A percentile compares a stretch with the other conserved stretches of the same genome.
Evolutionary conservation across 179 eudicot genomes (phyloP).

Genomic region (Nepenthes alata): DNA sequence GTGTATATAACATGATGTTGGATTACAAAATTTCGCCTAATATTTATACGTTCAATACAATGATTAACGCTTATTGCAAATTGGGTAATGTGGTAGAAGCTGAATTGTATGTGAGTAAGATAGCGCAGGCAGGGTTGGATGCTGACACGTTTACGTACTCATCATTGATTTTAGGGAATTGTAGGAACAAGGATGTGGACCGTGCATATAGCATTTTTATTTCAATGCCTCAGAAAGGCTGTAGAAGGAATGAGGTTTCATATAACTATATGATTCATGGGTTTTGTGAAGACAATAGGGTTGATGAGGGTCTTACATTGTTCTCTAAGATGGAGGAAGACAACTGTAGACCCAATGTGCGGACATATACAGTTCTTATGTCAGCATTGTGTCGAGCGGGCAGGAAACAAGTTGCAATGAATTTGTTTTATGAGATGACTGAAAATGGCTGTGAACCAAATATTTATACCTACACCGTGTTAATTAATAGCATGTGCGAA

Average conservation of each 20-base stretch:
- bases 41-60: constrained; percentile 46
- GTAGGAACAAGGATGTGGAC: constrained; percentile 45
- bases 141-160: constrained; percentile 57
- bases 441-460: constrained; percentile 46
- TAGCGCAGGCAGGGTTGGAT: constrained; percentile 33
- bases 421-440: constrained; percentile 37
- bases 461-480: constrained; percentile 45
- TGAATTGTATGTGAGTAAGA: constrained; percentile 31
- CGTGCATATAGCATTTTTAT: constrained; percentile 33
- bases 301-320: constrained; percentile 40
- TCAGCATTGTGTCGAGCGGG: constrained; percentile 32
- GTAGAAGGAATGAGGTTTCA: constrained; percentile 50
- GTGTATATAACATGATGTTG: constrained; percentile 33
- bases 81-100: constrained; percentile 41
- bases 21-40: constrained; percentile 36
- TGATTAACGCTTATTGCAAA: constrained; percentile 47
- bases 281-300: constrained; percentile 34
- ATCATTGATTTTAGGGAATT: constrained; percentile 46
- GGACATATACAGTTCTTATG: constrained; percentile 45
- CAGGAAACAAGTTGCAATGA: constrained; percentile 32
- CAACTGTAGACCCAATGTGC: constrained; percentile 35
- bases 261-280: constrained; percentile 56
- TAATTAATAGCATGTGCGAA: constrained; percentile 35
- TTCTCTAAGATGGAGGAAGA: constrained; percentile 40
- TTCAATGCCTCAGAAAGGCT: constrained; percentile 39